Evolutionary conservation across 2,329 filamentous ascomycete species (phyloP).

Genomic region (Monosporascus sp.): DNA sequence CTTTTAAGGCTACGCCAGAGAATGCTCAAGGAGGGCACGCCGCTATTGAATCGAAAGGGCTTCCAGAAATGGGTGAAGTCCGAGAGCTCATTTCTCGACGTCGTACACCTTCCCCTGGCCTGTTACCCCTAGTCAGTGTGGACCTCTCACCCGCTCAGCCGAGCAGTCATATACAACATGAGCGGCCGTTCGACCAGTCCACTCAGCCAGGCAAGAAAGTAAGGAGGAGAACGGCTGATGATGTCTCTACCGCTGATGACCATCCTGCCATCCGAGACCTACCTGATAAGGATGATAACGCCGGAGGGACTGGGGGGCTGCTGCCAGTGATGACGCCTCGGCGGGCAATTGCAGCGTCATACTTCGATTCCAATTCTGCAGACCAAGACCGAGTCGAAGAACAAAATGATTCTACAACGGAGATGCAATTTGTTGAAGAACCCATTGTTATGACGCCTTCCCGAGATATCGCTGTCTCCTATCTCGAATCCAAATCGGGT

Average conservation of each 20-base stretch:
- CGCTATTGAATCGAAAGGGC: constrained; percentile 3
- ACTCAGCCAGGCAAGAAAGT: constrained; percentile 31
- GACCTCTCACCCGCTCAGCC: constrained; percentile 30
- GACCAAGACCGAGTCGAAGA: constrained; percentile 2
- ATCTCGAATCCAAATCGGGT: constrained; percentile 4
- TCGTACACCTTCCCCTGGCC: constrained; percentile 10
- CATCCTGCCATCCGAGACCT: constrained; percentile 14
- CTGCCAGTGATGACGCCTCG: constrained; percentile 11
- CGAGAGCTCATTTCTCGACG: constrained; percentile 7
- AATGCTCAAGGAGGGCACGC: constrained; percentile 6
- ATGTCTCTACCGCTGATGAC: constrained; percentile 19
- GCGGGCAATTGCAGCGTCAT: constrained; percentile 12
- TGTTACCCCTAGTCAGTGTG: constrained; percentile 12
- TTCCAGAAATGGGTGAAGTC: constrained; percentile 4
- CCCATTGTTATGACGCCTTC: not conserved
- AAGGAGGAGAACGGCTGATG: constrained; percentile 22
- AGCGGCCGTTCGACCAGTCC: constrained; percentile 31
- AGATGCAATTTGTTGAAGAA: not conserved
- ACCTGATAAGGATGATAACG: not conserved
- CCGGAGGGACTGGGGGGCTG: constrained; percentile 5
- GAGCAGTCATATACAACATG: constrained; percentile 31
- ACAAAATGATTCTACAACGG: not conserved
- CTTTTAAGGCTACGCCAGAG: constrained; percentile 1
- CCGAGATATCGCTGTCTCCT: constrained; percentile 1
- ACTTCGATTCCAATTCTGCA: constrained; percentile 8